phyloP scores from a whole-genome alignment of 2,329 filamentous ascomycete genomes.

The Colletotrichum trifolii region DNA sequence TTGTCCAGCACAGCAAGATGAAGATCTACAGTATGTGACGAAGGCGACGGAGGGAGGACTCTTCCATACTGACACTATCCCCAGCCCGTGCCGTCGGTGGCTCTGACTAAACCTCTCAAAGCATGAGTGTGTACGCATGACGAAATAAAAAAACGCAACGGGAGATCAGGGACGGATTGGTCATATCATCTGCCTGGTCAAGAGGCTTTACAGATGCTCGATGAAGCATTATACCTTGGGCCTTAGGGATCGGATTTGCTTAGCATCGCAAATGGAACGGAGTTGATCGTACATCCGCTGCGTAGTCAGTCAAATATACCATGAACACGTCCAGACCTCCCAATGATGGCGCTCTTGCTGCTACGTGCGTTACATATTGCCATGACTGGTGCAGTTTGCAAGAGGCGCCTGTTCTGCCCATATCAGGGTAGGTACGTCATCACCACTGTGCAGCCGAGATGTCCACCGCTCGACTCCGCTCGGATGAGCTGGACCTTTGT shows the following conservation, averaged over 20 bases:
- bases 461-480: too few species aligned
- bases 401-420: neutral
- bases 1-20: conserved; percentile 96
- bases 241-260: conserved; percentile 38
- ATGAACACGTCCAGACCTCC: conserved; percentile 35
- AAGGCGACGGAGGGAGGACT: neutral
- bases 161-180: conserved; percentile 34
- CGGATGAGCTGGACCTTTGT: too few species aligned
- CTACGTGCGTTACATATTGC: neutral
- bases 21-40: conserved; percentile 87
- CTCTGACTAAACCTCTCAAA: conserved; percentile 52
- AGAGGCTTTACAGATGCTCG: conserved; percentile 37
- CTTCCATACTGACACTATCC: conserved; percentile 42
- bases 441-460: too few species aligned
- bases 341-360: conserved; percentile 9
- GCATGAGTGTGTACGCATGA: conserved; percentile 29
- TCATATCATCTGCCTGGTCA: conserved; percentile 37
- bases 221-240: conserved; percentile 37
- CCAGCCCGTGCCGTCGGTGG: conserved; percentile 71
- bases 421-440: too few species aligned
- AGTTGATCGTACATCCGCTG: conserved; percentile 38
- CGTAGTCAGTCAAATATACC: conserved; percentile 35
- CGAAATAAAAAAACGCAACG: conserved; percentile 33
- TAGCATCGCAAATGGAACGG: conserved; percentile 38
- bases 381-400: too few species aligned